Base-by-base conservation (phyloP, 1,284 basidiomycete species). In the Anthracocystis panici-leucophaei region DNA sequence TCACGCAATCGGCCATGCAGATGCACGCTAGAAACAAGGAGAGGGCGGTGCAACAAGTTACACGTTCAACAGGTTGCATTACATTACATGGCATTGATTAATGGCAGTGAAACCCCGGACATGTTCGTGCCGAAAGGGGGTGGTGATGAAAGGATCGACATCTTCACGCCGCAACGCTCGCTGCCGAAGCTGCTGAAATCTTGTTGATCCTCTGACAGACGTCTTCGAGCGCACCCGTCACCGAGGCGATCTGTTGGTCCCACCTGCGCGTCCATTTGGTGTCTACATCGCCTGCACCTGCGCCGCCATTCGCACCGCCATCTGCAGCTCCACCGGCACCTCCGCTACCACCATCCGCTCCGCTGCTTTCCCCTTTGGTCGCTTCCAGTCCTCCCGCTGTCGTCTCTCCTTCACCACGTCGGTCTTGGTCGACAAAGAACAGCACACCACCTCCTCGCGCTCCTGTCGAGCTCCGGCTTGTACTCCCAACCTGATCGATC, bases 401-500 rank as follows among this genome's bases (percentile, higher is more conserved):
- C 20, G 65, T 60, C 55, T 66, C 71, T 29, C 60, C 59, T 20
- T 74, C 65, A n/a, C 52, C 60, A 16, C 64, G 58, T 51, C 65
- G 65, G 9, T 69, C 58, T 41, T 75, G 72, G 79, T 96, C 93
- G 71, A 97, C 95, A 89, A 92, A 95, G 70, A 97, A 95, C 53
- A 97, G 88, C 73, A 90, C 92, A 64, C 95, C 93, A 14, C 58
- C 55, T 23, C 51, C 55, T 25, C 55, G 54, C 18, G 33, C 42
- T 18, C 41, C 57, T 21, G 45, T 42, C 4, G 45, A n/a, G 2
- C 33, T 35, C 11, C 51, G 2, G 20, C 25, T 51, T 5, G 45
- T 3, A 7, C 14, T n/a, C 6, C 73, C 81, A 4, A 97, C 94
- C 84, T 98, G 95, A 85, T 97, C 95, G 61, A 97, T 96, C 69